Base-by-base conservation (phyloP, 495 filamentous ascomycete species). In the Hypoxylon cercidicola region DNA sequence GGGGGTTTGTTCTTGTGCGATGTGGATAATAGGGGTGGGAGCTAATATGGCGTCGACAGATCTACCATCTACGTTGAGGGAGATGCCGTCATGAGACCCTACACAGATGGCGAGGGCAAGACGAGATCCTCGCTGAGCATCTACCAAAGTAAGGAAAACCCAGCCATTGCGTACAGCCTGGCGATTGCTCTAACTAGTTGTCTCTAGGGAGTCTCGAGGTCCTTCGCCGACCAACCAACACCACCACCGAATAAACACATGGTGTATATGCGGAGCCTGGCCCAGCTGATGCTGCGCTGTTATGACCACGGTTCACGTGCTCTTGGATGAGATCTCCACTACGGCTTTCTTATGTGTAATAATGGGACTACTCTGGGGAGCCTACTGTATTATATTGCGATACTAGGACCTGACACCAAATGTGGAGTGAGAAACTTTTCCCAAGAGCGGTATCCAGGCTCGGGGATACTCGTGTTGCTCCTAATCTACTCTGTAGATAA, bases 41-140 rank as follows among this genome's bases (percentile, higher is more conserved):
- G 40, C 61, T 60, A 39, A 65, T 39, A 34, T 13, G 21, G 21
- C 25, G 7, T 30, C 12, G 13, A 18, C 19, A 57, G 55, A 41
- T 81, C 89, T 2, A 76, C 89, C 32, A 79, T 94, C 16, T 89
- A 86, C 63, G 77, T 96, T 32, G 92, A 96, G 70, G 91, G 87
- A 13, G 88, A 94, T 39, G 88, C 84, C 48, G 75, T 74, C 62
- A 86, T 91, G 77, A 79, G 79, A 53, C 73, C 64, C 15, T 93
- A 82, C 61, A 81, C 84, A 34, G 88, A 89, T 62, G 72, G 72
- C 15, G 89, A 93, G 15, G 90, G 90, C 68, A 85, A 85, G 72
- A 76, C 74, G 46, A 78, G 80, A 41, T 77, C 74, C 12, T 39
- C 67, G 37, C 65, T 96, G 60, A 92, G 79, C 75, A 81, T 97